phyloP scores from a whole-genome alignment of 73 alveolate genomes.

The Diophrys appendiculata region DNA sequence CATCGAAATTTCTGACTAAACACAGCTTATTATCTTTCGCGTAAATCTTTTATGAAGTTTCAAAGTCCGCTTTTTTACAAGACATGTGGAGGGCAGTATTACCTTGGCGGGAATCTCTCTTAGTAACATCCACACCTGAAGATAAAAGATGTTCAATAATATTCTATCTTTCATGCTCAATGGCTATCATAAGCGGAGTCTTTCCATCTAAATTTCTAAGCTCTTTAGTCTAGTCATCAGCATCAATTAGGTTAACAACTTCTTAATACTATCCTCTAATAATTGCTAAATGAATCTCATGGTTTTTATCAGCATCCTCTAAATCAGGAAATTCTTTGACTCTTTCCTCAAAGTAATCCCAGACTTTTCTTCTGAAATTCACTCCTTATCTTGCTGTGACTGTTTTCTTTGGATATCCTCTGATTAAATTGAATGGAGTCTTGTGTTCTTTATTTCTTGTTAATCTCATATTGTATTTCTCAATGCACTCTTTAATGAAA shows the following conservation, averaged over 20 bases:
- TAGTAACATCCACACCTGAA: constrained; percentile 40
- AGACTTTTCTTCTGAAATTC: constrained; percentile 40
- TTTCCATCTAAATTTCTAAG: constrained; percentile 53
- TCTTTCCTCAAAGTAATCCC: constrained; percentile 54
- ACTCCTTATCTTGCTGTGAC: constrained; percentile 40
- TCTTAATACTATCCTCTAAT: constrained; percentile 29
- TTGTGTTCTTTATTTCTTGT: constrained; percentile 56
- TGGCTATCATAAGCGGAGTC: constrained; percentile 50
- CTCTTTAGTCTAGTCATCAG: constrained; percentile 2
- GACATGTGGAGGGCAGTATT: constrained; percentile 58
- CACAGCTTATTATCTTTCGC: constrained; percentile 13
- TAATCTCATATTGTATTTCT: constrained; percentile 26
- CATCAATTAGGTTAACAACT: constrained; percentile 21
- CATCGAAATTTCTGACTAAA: constrained; percentile 38
- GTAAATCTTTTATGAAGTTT: constrained; percentile 4
- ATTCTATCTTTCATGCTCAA: constrained; percentile 51
- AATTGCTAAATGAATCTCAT: constrained; percentile 46
- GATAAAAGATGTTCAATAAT: constrained; percentile 29
- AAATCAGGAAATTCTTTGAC: constrained; percentile 34
- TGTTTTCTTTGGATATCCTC: constrained; percentile 41
- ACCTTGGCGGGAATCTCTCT: constrained; percentile 46
- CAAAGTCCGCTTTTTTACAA: constrained; percentile 33
- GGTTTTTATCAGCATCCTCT: constrained; percentile 43
- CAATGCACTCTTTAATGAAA: constrained; percentile 36
- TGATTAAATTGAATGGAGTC: constrained; percentile 51